Conservation (phyloP, 2,329 filamentous ascomycete species). For the Pleoardoris graminearum region DNA sequence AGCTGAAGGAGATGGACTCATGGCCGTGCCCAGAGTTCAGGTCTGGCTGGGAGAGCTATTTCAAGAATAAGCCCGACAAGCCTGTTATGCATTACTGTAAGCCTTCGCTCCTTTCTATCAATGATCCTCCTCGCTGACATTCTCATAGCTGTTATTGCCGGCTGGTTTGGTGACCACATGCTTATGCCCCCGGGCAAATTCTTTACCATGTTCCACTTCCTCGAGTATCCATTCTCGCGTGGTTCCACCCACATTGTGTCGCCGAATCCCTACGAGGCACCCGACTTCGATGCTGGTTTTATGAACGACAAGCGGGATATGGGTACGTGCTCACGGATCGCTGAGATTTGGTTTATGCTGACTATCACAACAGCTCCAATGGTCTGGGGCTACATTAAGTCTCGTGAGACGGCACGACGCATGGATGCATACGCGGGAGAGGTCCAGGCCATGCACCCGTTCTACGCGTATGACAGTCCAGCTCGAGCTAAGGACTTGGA, state of each 20-base stretch:
- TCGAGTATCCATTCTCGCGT: conserved; percentile 76
- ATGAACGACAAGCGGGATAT: conserved; percentile 87
- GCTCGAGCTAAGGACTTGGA: conserved; percentile 74
- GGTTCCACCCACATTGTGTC: conserved; percentile 71
- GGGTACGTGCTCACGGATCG: conserved; percentile 33
- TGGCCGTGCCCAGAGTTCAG: conserved; percentile 78
- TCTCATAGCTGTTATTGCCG: too few relatives aligned
- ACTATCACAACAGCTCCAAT: conserved; percentile 57
- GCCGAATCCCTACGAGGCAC: conserved; percentile 72
- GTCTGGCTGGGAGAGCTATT: conserved; percentile 78
- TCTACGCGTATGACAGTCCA: conserved; percentile 70
- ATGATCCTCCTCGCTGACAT: too few relatives aligned
- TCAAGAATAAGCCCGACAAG: conserved; percentile 83
- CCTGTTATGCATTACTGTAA: conserved; percentile 79
- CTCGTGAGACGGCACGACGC: conserved; percentile 74
- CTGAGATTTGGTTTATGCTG: not conserved
- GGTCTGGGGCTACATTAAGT: conserved; percentile 84
- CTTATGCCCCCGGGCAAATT: conserved; percentile 74
- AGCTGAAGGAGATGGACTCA: conserved; percentile 67
- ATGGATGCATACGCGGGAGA: conserved; percentile 80
- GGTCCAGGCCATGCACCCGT: conserved; percentile 66
- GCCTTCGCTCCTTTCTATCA: conserved; percentile 54
- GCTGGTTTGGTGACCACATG: conserved; percentile 34
- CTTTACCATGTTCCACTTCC: conserved; percentile 83
- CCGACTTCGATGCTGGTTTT: conserved; percentile 80